A percentile compares a stretch with the other conserved stretches of the same genome.
These are phyloP conservation scores for Fonsecaea erecta DNA, from an alignment of 2,329 filamentous ascomycete genomes.

Conservation along the genomic window DNA sequence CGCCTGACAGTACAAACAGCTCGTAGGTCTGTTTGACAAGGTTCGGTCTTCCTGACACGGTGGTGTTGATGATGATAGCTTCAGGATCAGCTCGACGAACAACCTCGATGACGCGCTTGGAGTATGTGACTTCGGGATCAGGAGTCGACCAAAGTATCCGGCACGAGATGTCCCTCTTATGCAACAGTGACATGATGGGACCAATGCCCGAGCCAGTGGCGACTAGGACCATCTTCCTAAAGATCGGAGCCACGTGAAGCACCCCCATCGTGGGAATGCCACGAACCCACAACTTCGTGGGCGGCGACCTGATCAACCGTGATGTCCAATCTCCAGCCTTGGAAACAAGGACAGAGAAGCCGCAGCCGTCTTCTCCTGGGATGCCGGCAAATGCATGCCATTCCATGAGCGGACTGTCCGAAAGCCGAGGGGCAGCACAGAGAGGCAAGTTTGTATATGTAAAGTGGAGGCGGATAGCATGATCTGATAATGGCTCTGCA, in stretches of 20 bases:
- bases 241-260: constrained; percentile 69
- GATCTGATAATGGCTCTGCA: constrained; percentile 69
- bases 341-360: constrained; percentile 72
- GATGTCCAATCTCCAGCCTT: constrained; percentile 77
- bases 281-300: constrained; percentile 68
- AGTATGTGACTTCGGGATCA: constrained; percentile 66
- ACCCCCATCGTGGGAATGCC: constrained; percentile 71
- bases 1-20: constrained; percentile 52
- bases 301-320: constrained; percentile 65
- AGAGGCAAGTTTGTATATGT: constrained; percentile 64
- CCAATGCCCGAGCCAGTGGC: constrained; percentile 76
- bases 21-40: constrained; percentile 62
- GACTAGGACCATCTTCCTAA: constrained; percentile 68
- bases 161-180: constrained; percentile 49
- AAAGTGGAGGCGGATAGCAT: constrained; percentile 74
- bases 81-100: constrained; percentile 64
- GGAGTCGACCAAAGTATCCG: constrained; percentile 73
- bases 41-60: constrained; percentile 63
- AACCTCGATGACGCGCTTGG: constrained; percentile 58
- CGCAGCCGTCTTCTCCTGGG: constrained; percentile 60
- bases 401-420: constrained; percentile 67
- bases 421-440: constrained; percentile 63
- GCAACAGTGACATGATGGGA: constrained; percentile 67
- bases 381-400: constrained; percentile 80
- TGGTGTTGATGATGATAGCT: constrained; percentile 71